Conservation (phyloP, 345 rosid species). For the Pistacia integerrima region DNA sequence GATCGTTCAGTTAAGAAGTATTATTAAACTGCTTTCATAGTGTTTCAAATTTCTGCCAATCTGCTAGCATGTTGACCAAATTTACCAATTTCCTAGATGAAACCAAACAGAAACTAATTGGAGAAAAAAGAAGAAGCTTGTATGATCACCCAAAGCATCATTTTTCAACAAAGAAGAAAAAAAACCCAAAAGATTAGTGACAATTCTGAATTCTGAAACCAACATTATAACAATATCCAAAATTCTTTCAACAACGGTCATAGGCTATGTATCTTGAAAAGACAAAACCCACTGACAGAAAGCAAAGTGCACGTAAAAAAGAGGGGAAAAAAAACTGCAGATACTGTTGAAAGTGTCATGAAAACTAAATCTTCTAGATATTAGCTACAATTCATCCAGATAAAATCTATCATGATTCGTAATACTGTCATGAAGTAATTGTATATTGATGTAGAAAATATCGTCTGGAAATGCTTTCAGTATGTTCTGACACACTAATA, state of each 20-base stretch:
- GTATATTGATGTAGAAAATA: background rate
- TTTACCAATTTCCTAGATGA: background rate
- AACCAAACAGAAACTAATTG: background rate
- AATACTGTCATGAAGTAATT: background rate
- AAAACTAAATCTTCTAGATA: background rate
- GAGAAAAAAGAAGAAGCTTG: background rate
- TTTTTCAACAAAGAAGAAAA: background rate
- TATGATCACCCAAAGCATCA: background rate
- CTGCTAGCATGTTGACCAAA: background rate
- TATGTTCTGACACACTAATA: background rate
- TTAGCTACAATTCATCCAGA: background rate
- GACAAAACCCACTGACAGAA: background rate
- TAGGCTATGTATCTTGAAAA: background rate
- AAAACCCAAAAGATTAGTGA: background rate
- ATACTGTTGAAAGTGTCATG: background rate
- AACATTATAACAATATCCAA: background rate
- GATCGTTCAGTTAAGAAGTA: background rate
- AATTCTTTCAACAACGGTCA: background rate
- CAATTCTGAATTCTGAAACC: slow-evolving; percentile 1
- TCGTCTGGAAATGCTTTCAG: background rate
- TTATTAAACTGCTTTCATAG: background rate
- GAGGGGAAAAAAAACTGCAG: background rate
- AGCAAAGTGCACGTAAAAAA: background rate
- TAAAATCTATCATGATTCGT: background rate
- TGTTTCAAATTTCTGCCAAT: background rate